Evolutionary conservation across 2,329 filamentous ascomycete species (phyloP).

Genomic region (Cucurbitaria berberidis): DNA sequence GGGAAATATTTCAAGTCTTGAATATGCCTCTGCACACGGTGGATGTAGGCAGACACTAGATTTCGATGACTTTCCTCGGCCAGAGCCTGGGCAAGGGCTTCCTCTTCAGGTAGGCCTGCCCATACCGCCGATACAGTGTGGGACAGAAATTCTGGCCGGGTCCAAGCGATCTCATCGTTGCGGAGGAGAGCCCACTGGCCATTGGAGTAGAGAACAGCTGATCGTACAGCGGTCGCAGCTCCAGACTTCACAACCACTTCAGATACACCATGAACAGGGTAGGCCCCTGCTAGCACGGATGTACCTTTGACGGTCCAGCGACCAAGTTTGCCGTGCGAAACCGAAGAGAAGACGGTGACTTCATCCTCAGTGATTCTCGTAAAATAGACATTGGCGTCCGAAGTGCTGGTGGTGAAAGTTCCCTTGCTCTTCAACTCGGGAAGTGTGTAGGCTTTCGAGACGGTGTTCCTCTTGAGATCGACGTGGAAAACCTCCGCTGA

Average conservation of each 20-base stretch:
- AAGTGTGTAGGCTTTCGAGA: slow-evolving; percentile 81
- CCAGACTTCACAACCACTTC: slow-evolving; percentile 78
- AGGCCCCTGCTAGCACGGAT: slow-evolving; percentile 31
- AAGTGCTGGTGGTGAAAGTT: slow-evolving; percentile 78
- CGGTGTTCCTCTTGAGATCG: slow-evolving; percentile 70
- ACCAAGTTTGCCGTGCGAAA: slow-evolving; percentile 75
- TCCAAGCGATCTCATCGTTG: slow-evolving; percentile 83
- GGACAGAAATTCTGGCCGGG: slow-evolving; percentile 80
- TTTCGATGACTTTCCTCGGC: slow-evolving; percentile 87
- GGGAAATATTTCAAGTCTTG: slow-evolving; percentile 80
- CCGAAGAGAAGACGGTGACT: slow-evolving; percentile 74
- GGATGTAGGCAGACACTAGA: slow-evolving; percentile 79
- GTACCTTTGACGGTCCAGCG: slow-evolving; percentile 69
- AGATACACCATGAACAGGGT: slow-evolving; percentile 72
- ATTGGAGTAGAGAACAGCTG: slow-evolving; percentile 69
- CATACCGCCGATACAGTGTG: slow-evolving; percentile 80
- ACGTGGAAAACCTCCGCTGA: slow-evolving; percentile 88
- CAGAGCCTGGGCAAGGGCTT: slow-evolving; percentile 78
- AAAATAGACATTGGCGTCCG: slow-evolving; percentile 85
- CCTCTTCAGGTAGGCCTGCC: slow-evolving; percentile 75
- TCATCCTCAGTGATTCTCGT: slow-evolving; percentile 80
- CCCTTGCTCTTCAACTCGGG: slow-evolving; percentile 73
- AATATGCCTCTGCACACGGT: slow-evolving; percentile 82
- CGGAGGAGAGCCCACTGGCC: slow-evolving; percentile 83
- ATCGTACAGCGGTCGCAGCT: slow-evolving; percentile 76